Evolutionary conservation across 140 eudicot species (phyloP), one percentile per base, ranked within the genome.

Genomic region (Ambrosia hybrid): DNA sequence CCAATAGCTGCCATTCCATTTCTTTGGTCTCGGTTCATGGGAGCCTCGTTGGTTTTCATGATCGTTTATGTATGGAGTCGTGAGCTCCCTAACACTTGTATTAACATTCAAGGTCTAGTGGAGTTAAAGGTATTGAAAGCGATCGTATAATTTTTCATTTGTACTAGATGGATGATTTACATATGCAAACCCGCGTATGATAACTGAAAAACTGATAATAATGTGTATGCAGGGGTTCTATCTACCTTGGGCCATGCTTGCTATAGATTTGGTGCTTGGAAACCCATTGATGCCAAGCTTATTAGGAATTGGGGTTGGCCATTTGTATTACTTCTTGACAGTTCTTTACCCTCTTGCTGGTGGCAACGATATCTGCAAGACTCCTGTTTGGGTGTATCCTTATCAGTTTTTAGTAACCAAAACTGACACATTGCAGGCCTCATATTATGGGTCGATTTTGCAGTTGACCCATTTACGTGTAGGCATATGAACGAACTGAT

Each of bases 341-440:
- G 91, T 86, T 16, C 87, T 86, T 52, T 43, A 89, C 67, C 92
- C 91, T 59, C 86, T 86, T 73, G 70, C 84, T 30, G 75, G 81
- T 21, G 91, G 91, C 9, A 77, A 57, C 51, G 67, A 81, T 78
- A 70, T 67, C 63, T 79, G 78, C 80, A 58, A 73, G 57, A 85
- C 91, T 75, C 91, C 91, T 41, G 51, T 68, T 21, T 89, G 85
- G 86, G 86, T 89, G 92, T 85, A 85, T 88, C 91, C 96, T 88
- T 83, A 5, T 0, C 9, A n/a, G 2, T 15, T 51, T 37, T 33
- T 2, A 67, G 72, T 68, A 67, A 16, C 43, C 4, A 67, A 67
- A 33, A 51, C 14, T 9, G 15, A 41, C 14, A 70, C 34, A 51
- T 60, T 37, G 63, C 38, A 41, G 33, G 45, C 37, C 61, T 11